A percentile compares a stretch with the other conserved stretches of the same genome.
These are phyloP conservation scores for Areca catechu DNA, from an alignment of 176 grass and related monocot species.

Conservation along the genomic window DNA sequence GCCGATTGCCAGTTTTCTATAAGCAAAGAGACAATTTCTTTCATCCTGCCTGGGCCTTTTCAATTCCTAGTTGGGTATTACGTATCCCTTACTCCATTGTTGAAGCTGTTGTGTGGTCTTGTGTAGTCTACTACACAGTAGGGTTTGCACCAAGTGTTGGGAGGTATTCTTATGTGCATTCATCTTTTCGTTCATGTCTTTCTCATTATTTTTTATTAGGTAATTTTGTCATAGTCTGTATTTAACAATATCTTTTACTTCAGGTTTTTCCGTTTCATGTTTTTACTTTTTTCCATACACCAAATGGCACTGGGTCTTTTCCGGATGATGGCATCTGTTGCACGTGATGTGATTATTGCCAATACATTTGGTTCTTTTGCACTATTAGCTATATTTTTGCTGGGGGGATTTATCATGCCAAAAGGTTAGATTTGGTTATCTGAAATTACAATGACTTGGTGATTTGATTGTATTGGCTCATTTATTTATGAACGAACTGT, in stretches of 20 bases:
- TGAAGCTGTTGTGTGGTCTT: slow-evolving; percentile 67
- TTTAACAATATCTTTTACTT: not conserved
- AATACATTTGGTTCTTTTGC: slow-evolving; percentile 59
- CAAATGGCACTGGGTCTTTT: slow-evolving; percentile 83
- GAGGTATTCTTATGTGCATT: slow-evolving; percentile 23
- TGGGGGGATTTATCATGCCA: slow-evolving; percentile 66
- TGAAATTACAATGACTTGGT: not conserved
- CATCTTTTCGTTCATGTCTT: not conserved
- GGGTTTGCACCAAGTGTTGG: slow-evolving; percentile 51
- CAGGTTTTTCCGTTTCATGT: slow-evolving; percentile 63
- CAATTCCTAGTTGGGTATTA: slow-evolving; percentile 60
- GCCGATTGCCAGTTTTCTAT: slow-evolving; percentile 58
- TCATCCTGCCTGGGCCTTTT: slow-evolving; percentile 71
- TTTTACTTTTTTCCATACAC: slow-evolving; percentile 54
- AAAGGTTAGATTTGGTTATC: slow-evolving; percentile 30
- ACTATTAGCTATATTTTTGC: slow-evolving; percentile 44
- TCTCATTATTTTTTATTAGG: too few species aligned
- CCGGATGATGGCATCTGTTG: slow-evolving; percentile 59
- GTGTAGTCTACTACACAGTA: slow-evolving; percentile 62
- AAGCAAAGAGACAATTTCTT: slow-evolving; percentile 75
- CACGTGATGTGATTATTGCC: slow-evolving; percentile 48
- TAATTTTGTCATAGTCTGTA: too few species aligned
- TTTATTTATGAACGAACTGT: not conserved
- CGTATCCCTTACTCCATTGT: slow-evolving; percentile 58
- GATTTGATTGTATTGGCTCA: not conserved